Conservation (phyloP, 1,284 basidiomycete genomes). For the Fomes fomentarius region DNA sequence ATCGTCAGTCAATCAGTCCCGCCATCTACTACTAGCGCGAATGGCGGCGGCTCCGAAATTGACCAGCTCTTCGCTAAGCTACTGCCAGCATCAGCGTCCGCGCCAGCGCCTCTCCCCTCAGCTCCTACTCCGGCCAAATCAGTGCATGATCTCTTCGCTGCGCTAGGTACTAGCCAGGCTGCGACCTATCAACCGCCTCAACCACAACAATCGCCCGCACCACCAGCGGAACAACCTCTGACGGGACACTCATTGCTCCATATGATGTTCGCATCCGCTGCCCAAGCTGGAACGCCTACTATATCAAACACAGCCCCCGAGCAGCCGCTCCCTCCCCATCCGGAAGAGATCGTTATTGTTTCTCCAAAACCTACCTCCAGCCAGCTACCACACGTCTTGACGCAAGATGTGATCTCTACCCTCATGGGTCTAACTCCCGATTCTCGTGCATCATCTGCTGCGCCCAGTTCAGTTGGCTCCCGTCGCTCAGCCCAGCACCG, state of each 20-base stretch:
- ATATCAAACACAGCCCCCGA: constrained; percentile 8
- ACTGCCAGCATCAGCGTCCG: constrained; percentile 22
- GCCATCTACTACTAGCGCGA: neutral
- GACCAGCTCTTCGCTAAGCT: constrained; percentile 68
- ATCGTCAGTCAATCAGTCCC: neutral
- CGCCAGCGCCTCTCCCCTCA: constrained; percentile 13
- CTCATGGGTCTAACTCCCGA: constrained; percentile 51
- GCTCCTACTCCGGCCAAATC: constrained; percentile 27
- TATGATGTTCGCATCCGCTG: constrained; percentile 55
- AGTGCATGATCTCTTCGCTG: constrained; percentile 29
- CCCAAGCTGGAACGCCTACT: constrained; percentile 30
- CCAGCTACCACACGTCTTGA: constrained; percentile 57
- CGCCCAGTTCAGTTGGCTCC: constrained; percentile 43
- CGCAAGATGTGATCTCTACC: constrained; percentile 63
- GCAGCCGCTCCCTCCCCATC: constrained; percentile 27
- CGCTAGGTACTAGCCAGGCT: constrained; percentile 16
- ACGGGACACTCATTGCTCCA: constrained; percentile 48
- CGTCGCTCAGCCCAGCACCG: constrained; percentile 45
- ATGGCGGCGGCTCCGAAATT: constrained; percentile 48
- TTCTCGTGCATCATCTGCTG: constrained; percentile 55
- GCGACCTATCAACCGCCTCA: neutral
- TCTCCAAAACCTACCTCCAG: constrained; percentile 52
- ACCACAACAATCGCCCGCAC: constrained; percentile 7
- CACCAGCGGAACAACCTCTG: constrained; percentile 16
- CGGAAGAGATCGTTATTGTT: constrained; percentile 35